phyloP scores from a whole-genome alignment of 352 stramenopile species.

The Globisporangium nodosum region DNA sequence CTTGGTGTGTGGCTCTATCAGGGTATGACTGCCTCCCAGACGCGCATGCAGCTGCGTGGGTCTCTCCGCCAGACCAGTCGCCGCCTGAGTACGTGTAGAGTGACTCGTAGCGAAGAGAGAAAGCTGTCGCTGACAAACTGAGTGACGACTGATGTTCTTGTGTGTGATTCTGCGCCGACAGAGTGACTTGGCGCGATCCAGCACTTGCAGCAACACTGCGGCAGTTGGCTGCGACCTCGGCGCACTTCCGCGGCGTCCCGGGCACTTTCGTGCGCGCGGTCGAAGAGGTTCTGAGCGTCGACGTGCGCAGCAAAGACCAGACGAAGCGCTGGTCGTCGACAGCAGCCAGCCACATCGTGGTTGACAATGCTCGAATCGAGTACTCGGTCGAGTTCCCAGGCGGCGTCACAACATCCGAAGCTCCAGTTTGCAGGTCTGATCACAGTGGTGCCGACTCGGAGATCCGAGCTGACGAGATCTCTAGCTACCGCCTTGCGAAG shows the following conservation, averaged over 20 bases:
- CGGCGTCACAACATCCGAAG: neutral
- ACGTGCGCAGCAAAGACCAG: conserved; percentile 75
- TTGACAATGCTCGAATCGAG: conserved; percentile 52
- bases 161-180: conserved; percentile 4
- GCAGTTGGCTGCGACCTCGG: conserved; percentile 31
- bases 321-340: conserved; percentile 39
- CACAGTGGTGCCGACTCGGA: neutral
- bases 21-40: conserved; percentile 49
- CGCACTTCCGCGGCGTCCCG: conserved; percentile 31
- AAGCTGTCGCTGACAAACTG: neutral
- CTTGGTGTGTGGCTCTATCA: conserved; percentile 6
- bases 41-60: conserved; percentile 33
- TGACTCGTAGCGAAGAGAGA: neutral
- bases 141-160: neutral
- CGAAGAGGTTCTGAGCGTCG: conserved; percentile 59
- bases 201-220: conserved; percentile 21
- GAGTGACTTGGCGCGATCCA: conserved; percentile 40
- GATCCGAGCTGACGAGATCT: too few relatives aligned
- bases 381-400: conserved; percentile 24
- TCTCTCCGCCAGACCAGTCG: conserved; percentile 29
- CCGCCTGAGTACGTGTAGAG: conserved; percentile 27
- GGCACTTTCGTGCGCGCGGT: conserved; percentile 37
- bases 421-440: neutral
- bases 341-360: conserved; percentile 34
- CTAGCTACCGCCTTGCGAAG: neutral